Base-by-base conservation (phyloP, 1,284 basidiomycete genomes). In the Waitea zeae region DNA sequence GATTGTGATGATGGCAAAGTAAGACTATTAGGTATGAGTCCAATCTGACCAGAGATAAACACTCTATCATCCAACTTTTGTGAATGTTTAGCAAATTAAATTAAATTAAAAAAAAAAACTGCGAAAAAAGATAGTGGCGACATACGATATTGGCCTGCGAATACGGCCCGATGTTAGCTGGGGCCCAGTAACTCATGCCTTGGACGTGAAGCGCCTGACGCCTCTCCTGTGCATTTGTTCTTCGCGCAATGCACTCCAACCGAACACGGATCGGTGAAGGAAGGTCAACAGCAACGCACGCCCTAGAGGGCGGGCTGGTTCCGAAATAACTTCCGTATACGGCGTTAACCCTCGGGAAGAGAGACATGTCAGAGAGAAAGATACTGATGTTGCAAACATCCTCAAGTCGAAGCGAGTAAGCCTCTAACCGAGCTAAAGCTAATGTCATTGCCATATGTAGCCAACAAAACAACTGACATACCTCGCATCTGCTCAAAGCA, bases 131-230 rank as follows among this genome's bases (percentile, higher is more conserved):
- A 36, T 11, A 30, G 33, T 32, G 7, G 13, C 17, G n/a, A 59
- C 75, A 46, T 40, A 88, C 86, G 36, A 66, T 64, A 36, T 97
- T 70, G 5, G 87, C 81, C 56, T 99, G 95, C 1, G 89, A 93
- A 53, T 98, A 99, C 2, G 95, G 95, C 0, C 95, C 95, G 37
- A 99, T 98, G 51, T 97, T 98, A 2, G 95, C 93, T 6, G 95
- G 90, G 12, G 93, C 93, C 95, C 95, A 99, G 52, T 97, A 97
- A 50, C 88, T 93, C 36, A 93, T 52, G 12, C 88, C 72, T 54
- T 98, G 95, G 0, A 98, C 92, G 49, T 99, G 95, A 22, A 98
- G 60, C 0, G 82, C 77, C 36, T 70, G 70, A 20, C 89, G 62
- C 19, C 71, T 62, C 17, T 31, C 30, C 3, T 50, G 36, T 5